Evolutionary conservation across 2,329 filamentous ascomycete genomes (phyloP), one percentile per base, ranked within the genome.

Genomic region (Aspergillus texensis): DNA sequence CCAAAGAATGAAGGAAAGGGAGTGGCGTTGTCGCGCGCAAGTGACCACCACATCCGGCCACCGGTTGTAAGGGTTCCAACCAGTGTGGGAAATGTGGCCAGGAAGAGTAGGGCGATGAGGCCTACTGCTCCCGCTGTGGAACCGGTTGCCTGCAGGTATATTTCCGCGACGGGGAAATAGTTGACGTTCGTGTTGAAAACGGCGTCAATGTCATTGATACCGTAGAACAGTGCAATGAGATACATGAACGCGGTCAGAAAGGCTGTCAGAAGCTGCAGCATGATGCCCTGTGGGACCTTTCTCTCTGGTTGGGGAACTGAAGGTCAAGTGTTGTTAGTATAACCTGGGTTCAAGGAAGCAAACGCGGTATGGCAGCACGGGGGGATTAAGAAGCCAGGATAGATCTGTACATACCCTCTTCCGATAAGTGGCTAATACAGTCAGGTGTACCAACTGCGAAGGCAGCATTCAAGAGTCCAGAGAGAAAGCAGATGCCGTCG

Each of bases 401-500:
- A 41, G n/a, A 12, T 12, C 10, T 41, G 6, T 16, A 36, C 66
- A 12, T 65, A 75, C 73, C 72, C 63, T 89, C 87, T 73, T 90
- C 87, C 0, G 86, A 84, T 26, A 89, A 68, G 70, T 90, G 88
- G 3, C 84, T 86, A 12, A 87, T 84, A 52, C 85, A 87, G 67
- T 91, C 88, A 0, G 88, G 86, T 1, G 85, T 84, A 3, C 88
- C 89, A 6, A 91, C 84, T 19, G 86, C 84, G 70, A 85, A 91
- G 0, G 88, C 88, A 1, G 87, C 88, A 66, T 91, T 91, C 30
- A 89, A 77, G 56, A 89, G 83, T 3, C 87, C 87, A 0, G 84
- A 79, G 55, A 89, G 75, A 67, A 89, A 89, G 48, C 74, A 75
- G 2, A 76, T 59, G 0, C 74, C 74, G 58, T 76, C 71, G 1